phyloP scores from a whole-genome alignment of 495 filamentous ascomycete genomes.

The Clavariopsis aquatica region DNA sequence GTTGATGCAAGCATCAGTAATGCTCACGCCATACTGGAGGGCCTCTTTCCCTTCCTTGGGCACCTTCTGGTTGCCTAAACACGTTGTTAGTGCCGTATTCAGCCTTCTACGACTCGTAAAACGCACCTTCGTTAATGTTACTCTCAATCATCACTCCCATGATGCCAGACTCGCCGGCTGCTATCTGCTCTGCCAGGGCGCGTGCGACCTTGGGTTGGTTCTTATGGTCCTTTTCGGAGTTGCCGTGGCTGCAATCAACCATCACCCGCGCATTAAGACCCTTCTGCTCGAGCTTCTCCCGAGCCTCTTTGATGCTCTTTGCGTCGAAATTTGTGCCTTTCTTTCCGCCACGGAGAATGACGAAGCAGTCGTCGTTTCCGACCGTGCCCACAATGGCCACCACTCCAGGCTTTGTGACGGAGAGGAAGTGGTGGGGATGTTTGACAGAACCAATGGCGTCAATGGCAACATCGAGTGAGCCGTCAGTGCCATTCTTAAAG shows the following conservation, averaged over 20 bases:
- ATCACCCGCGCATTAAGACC: slow-evolving; percentile 76
- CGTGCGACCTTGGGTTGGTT: slow-evolving; percentile 96
- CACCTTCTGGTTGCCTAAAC: slow-evolving; percentile 83
- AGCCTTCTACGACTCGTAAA: background rate
- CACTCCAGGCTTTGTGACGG: slow-evolving; percentile 95
- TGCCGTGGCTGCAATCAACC: slow-evolving; percentile 98
- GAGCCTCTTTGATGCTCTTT: slow-evolving; percentile 75
- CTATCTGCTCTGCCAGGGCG: slow-evolving; percentile 78
- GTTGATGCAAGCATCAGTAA: slow-evolving; percentile 95
- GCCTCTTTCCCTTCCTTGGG: slow-evolving; percentile 82
- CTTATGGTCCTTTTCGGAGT: slow-evolving; percentile 92
- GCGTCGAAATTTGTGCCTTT: slow-evolving; percentile 92
- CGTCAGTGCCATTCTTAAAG: slow-evolving; percentile 99
- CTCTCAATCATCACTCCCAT: slow-evolving; percentile 99
- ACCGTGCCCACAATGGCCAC: slow-evolving; percentile 94
- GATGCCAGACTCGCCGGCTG: slow-evolving; percentile 77
- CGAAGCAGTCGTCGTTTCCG: slow-evolving; percentile 98
- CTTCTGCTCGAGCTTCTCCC: slow-evolving; percentile 65
- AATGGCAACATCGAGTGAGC: slow-evolving; percentile 82
- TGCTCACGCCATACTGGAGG: slow-evolving; percentile 92
- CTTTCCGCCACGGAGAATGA: slow-evolving; percentile 92
- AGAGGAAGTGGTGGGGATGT: slow-evolving; percentile 96
- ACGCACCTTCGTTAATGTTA: slow-evolving; percentile 85
- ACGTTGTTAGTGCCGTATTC: slow-evolving; percentile 4
- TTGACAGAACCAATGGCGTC: slow-evolving; percentile 94